Percentiles rank a stretch among this genome's conserved stretches.
Evolutionary conservation across 352 stramenopile species (phyloP).

Genomic region (Phytophthora aleatoria): DNA sequence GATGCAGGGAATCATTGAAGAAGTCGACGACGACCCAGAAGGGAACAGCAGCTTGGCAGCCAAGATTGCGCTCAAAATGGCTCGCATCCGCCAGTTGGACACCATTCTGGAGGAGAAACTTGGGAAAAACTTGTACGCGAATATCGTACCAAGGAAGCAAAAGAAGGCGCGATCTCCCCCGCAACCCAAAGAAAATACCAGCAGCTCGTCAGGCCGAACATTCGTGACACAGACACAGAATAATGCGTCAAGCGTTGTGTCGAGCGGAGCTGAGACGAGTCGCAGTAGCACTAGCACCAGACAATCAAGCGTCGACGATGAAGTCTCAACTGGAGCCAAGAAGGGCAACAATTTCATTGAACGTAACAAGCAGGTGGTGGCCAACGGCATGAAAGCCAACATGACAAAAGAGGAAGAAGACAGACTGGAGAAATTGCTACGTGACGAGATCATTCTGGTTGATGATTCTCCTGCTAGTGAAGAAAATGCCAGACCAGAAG

Average conservation of each 20-base stretch:
- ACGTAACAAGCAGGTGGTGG: conserved; percentile 56
- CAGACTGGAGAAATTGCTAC: conserved; percentile 45
- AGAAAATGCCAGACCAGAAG: conserved; percentile 7
- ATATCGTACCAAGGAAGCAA: conserved; percentile 28
- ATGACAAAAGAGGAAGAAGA: conserved; percentile 63
- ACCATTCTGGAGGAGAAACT: conserved; percentile 65
- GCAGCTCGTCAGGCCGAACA: conserved; percentile 6
- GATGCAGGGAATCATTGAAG: conserved; percentile 48
- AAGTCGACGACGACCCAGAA: conserved; percentile 37
- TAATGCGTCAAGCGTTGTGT: background rate
- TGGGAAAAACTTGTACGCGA: conserved; percentile 62
- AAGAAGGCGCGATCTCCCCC: conserved; percentile 13
- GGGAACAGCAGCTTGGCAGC: conserved; percentile 37
- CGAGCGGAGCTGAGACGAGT: conserved; percentile 12
- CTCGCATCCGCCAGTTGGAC: conserved; percentile 65
- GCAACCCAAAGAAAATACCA: conserved; percentile 1
- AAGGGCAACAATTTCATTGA: conserved; percentile 50
- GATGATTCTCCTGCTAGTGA: background rate
- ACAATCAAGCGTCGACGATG: conserved; percentile 3
- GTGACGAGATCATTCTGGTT: conserved; percentile 11
- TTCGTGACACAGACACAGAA: conserved; percentile 28
- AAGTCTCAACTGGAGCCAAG: conserved; percentile 6
- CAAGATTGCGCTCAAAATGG: conserved; percentile 81
- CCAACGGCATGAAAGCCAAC: conserved; percentile 55
- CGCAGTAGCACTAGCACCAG: conserved; percentile 9